phyloP scores from a whole-genome alignment of 345 rosid genomes.

The Arabidopsis suecica region DNA sequence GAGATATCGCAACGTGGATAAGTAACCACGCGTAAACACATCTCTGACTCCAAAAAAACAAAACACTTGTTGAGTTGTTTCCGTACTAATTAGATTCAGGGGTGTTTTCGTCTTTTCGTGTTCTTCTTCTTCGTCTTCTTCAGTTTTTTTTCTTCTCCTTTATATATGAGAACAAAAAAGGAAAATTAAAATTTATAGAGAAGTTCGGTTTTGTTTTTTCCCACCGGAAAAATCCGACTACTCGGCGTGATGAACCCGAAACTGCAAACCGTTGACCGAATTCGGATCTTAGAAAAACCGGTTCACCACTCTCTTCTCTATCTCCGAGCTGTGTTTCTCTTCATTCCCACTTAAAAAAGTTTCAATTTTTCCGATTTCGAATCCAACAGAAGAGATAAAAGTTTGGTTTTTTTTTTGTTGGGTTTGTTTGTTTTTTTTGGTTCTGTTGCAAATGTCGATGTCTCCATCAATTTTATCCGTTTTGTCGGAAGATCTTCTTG shows the following conservation, averaged over 20 bases:
- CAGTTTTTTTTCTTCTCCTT: constrained; percentile 4
- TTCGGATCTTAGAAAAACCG: constrained; percentile 51
- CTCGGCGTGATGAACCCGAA: constrained; percentile 57
- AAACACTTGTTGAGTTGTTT: constrained; percentile 5
- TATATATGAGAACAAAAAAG: neutral
- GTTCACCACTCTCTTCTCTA: constrained; percentile 63
- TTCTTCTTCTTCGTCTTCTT: neutral
- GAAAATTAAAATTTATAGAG: neutral
- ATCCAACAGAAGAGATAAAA: neutral
- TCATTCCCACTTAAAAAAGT: constrained; percentile 68
- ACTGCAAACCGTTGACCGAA: constrained; percentile 19
- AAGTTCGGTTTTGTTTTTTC: constrained; percentile 19
- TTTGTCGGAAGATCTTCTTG: constrained; percentile 80
- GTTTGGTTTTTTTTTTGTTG: no score
- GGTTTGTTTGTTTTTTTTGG: neutral
- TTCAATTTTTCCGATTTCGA: neutral
- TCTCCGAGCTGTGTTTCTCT: constrained; percentile 81
- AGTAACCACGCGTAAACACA: neutral
- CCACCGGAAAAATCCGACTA: constrained; percentile 29
- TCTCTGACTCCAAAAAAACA: neutral
- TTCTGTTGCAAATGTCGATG: constrained; percentile 42
- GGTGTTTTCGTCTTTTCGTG: constrained; percentile 15
- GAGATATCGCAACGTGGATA: neutral
- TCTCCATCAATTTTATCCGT: constrained; percentile 47
- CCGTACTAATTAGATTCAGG: constrained; percentile 18